Conservation (phyloP, 2,329 filamentous ascomycete species). For the Penicillium sp. region DNA sequence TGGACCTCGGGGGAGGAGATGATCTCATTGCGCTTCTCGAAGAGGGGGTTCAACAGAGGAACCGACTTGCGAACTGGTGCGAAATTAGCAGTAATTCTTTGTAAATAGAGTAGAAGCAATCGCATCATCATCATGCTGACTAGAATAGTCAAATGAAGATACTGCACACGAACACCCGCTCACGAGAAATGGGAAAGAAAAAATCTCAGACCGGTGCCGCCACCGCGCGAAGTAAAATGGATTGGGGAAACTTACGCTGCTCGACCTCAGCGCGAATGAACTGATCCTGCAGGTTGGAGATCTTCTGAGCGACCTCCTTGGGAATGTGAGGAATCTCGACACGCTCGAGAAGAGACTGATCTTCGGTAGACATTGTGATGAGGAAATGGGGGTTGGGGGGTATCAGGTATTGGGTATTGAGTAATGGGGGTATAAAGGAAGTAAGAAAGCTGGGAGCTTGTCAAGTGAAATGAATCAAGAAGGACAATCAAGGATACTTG, state of each 20-base stretch:
- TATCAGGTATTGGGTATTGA: background rate
- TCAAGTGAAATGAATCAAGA: constrained; percentile 5
- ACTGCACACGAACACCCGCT: background rate
- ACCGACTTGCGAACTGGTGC: constrained; percentile 69
- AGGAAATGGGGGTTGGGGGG: background rate
- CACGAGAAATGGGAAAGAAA: background rate
- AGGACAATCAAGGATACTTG: background rate
- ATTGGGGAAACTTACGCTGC: constrained; percentile 61
- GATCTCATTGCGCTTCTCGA: constrained; percentile 69
- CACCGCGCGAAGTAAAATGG: background rate
- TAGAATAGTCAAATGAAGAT: background rate
- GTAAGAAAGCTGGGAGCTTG: background rate
- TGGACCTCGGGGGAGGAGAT: constrained; percentile 61
- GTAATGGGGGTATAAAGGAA: background rate
- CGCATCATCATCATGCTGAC: background rate
- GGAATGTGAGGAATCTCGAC: constrained; percentile 35
- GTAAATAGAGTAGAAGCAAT: background rate
- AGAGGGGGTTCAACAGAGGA: constrained; percentile 66
- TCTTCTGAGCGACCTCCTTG: constrained; percentile 56
- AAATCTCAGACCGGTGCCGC: background rate
- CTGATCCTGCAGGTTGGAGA: constrained; percentile 75
- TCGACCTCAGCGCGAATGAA: constrained; percentile 82
- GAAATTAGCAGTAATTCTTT: background rate
- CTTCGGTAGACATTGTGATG: constrained; percentile 23
- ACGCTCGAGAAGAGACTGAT: constrained; percentile 36